Evolutionary conservation across 768 basidiomycete species (phyloP).

Genomic region (Serendipita sp.): DNA sequence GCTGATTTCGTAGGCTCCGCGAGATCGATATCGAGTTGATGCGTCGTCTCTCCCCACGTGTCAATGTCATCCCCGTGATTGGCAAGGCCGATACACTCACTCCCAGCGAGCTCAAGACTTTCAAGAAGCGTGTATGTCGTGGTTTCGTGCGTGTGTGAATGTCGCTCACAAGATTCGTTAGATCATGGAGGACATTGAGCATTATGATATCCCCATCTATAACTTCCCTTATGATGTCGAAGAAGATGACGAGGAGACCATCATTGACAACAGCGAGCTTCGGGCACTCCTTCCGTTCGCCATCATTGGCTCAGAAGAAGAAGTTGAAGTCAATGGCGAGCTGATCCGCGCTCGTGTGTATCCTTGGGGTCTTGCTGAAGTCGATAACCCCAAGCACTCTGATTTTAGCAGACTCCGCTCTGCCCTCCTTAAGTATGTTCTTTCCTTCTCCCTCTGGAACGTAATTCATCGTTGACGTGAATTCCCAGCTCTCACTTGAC

Average conservation of each 20-base stretch:
- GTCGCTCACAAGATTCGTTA: constrained; percentile 20
- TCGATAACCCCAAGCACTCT: constrained; percentile 99
- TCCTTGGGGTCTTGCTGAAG: constrained; percentile 97
- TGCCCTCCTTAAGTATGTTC: constrained; percentile 76
- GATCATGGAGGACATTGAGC: constrained; percentile 99
- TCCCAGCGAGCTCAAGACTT: constrained; percentile 78
- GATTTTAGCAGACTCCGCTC: constrained; percentile 89
- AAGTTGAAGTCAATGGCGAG: constrained; percentile 85
- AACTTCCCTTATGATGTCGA: constrained; percentile 99
- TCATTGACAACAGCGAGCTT: constrained; percentile 92
- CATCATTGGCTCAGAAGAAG: constrained; percentile 93
- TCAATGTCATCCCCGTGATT: constrained; percentile 93
- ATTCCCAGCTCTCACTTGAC: constrained; percentile 69
- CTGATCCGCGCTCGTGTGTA: constrained; percentile 86
- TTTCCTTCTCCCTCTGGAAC: not conserved
- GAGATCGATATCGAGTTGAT: constrained; percentile 99
- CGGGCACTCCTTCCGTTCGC: constrained; percentile 93
- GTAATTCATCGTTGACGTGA: not conserved
- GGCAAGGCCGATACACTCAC: constrained; percentile 96
- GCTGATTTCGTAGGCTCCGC: constrained; percentile 33
- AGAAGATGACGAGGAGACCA: constrained; percentile 98
- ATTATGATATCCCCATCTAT: constrained; percentile 96
- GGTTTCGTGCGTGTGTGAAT: constrained; percentile 25
- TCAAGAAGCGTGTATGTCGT: constrained; percentile 81
- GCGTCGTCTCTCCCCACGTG: constrained; percentile 92